Conservation (phyloP, 2,329 filamentous ascomycete species). For the Mycosphaerella sp. region DNA sequence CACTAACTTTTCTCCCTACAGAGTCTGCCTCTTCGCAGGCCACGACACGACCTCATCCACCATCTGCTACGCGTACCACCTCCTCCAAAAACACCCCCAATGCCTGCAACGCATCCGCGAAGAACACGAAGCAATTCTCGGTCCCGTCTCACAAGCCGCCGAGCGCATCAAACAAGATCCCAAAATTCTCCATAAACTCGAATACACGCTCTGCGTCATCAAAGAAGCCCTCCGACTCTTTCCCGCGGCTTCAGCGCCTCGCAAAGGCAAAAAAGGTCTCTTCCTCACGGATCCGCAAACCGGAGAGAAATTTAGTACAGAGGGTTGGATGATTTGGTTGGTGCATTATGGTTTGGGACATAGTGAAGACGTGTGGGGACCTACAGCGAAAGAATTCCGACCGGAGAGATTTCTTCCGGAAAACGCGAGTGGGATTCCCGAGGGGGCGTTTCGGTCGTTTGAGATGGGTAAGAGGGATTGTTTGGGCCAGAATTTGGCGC, state of each 20-base stretch:
- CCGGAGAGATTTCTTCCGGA: conserved; percentile 42
- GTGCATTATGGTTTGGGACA: conserved; percentile 34
- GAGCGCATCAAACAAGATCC: conserved; percentile 39
- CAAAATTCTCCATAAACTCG: conserved; percentile 45
- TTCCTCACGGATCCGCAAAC: conserved; percentile 38
- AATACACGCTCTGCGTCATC: conserved; percentile 47
- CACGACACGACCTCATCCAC: conserved; percentile 36
- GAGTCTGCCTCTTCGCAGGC: conserved; percentile 38
- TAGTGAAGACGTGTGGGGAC: conserved; percentile 36
- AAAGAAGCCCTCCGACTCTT: conserved; percentile 49
- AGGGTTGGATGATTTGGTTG: conserved; percentile 40
- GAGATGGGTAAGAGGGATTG: conserved; percentile 49
- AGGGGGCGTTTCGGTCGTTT: conserved; percentile 49
- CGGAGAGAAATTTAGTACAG: conserved; percentile 39
- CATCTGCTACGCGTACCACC: conserved; percentile 34
- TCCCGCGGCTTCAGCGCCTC: conserved; percentile 42
- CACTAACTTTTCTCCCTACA: background rate
- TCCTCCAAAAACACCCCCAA: conserved; percentile 32
- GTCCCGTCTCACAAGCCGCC: conserved; percentile 24
- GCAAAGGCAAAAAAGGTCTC: conserved; percentile 31
- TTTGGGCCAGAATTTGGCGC: conserved; percentile 49
- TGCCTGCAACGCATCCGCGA: conserved; percentile 33
- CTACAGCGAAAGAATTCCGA: conserved; percentile 38
- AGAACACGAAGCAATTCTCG: conserved; percentile 49
- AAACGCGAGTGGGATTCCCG: conserved; percentile 28